phyloP scores from a whole-genome alignment of 257 asterid species.

The Craterostigma plantagineum region DNA sequence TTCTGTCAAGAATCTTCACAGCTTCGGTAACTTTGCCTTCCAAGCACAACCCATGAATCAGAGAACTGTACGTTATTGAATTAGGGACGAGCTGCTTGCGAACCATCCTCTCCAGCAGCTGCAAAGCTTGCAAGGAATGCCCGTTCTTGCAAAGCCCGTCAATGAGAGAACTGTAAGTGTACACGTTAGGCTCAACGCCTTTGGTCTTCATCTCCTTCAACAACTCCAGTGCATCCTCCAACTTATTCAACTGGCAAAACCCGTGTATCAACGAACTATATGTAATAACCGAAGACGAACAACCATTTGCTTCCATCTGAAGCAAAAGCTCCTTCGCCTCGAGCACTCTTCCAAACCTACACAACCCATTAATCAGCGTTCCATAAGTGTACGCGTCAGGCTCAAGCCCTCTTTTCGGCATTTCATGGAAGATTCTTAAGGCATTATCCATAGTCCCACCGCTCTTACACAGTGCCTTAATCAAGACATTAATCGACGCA shows the following conservation, averaged over 20 bases:
- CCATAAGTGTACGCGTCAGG: constrained; percentile 88
- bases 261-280: constrained; percentile 56
- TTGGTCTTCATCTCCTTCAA: constrained; percentile 58
- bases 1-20: constrained; percentile 61
- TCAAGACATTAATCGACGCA: constrained; percentile 49
- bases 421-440: constrained; percentile 46
- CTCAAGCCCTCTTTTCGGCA: constrained; percentile 55
- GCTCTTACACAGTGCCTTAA: constrained; percentile 78
- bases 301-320: constrained; percentile 64
- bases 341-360: constrained; percentile 37
- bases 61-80: constrained; percentile 66
- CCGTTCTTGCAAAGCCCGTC: constrained; percentile 91
- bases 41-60: constrained; percentile 51
- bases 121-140: constrained; percentile 44
- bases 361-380: constrained; percentile 72
- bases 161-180: constrained; percentile 66
- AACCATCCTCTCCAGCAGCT: constrained; percentile 49
- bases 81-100: constrained; percentile 34
- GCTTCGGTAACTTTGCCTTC: constrained; percentile 51
- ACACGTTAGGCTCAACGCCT: constrained; percentile 68
- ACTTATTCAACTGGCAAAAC: constrained; percentile 35
- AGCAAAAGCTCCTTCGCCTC: constrained; percentile 75
- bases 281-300: constrained; percentile 65
- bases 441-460: constrained; percentile 57
- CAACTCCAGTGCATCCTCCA: constrained; percentile 51